Evolutionary conservation across 1,284 basidiomycete species (phyloP).

Genomic region (Amylostereum areolatum): DNA sequence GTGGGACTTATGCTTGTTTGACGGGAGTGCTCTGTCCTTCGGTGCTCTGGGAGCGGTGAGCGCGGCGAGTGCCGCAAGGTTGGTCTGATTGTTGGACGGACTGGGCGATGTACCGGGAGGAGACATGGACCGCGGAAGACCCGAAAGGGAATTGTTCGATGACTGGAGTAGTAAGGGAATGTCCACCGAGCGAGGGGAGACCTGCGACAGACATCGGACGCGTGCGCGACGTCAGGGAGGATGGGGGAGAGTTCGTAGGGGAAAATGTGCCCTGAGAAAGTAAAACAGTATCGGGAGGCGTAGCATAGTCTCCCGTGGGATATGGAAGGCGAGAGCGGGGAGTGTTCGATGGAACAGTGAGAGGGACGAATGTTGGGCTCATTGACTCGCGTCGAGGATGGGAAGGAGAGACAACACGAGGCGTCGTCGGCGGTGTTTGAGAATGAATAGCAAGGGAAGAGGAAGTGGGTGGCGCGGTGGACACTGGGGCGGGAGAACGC

Average conservation of each 20-base stretch:
- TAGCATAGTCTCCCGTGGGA: constrained; percentile 73
- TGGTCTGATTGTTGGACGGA: constrained; percentile 13
- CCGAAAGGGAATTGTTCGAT: constrained; percentile 24
- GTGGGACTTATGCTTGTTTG: constrained; percentile 58
- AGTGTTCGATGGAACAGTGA: constrained; percentile 23
- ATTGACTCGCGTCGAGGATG: constrained; percentile 47
- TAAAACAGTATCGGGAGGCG: constrained; percentile 38
- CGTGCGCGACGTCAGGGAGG: constrained; percentile 17
- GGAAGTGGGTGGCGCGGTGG: constrained; percentile 27
- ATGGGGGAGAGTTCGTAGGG: constrained; percentile 52
- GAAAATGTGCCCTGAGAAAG: constrained; percentile 42
- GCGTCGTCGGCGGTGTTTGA: constrained; percentile 12
- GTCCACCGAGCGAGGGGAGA: constrained; percentile 7
- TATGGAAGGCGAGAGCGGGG: constrained; percentile 64
- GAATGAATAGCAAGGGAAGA: constrained; percentile 16
- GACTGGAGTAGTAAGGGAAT: constrained; percentile 7
- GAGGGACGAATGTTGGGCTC: constrained; percentile 52
- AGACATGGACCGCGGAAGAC: constrained; percentile 19
- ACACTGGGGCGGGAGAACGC: constrained; percentile 37
- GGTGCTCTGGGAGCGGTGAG: constrained; percentile 29
- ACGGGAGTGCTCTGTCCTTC: no score
- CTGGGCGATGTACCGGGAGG: constrained; percentile 14
- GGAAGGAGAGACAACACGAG: constrained; percentile 29
- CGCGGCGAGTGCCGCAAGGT: not conserved
- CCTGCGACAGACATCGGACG: constrained; percentile 18